phyloP scores from a whole-genome alignment of 2,329 filamentous ascomycete species.

The Colletotrichum tamarilloi region DNA sequence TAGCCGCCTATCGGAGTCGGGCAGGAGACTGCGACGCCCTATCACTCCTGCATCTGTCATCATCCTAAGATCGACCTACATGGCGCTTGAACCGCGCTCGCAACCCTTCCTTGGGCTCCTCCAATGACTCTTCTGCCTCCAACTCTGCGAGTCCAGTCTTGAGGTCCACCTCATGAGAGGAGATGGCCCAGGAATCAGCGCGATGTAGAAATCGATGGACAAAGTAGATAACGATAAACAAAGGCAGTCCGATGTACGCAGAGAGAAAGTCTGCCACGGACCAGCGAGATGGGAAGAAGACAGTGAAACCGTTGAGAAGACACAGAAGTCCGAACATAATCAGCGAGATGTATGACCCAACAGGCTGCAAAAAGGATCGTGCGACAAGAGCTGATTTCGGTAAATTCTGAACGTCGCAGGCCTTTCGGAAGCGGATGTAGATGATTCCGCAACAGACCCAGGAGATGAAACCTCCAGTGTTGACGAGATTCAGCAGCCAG shows the following conservation, averaged over 20 bases:
- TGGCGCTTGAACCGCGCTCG: not conserved
- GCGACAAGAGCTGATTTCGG: not conserved
- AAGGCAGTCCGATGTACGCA: not conserved
- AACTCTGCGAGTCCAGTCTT: not conserved
- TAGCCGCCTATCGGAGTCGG: not conserved
- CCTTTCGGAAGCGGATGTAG: slow-evolving; percentile 69
- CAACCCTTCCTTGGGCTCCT: not conserved
- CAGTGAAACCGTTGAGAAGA: not conserved
- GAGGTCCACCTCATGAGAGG: not conserved
- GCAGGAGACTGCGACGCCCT: not conserved
- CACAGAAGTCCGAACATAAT: not conserved
- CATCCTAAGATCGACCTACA: not conserved
- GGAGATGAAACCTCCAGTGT: slow-evolving; percentile 48
- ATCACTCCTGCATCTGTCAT: not conserved
- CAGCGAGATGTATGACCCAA: not conserved
- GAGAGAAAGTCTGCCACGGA: not conserved
- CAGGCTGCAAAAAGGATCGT: not conserved
- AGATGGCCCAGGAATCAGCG: not conserved
- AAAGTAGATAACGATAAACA: not conserved
- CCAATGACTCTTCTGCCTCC: not conserved
- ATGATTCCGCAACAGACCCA: slow-evolving; percentile 66
- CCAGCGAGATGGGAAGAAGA: not conserved
- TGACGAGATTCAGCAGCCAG: slow-evolving; percentile 67
- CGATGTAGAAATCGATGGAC: not conserved
- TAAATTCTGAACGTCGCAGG: slow-evolving; percentile 54